Evolutionary conservation across 2,329 filamentous ascomycete species (phyloP), one percentile per base, ranked within the genome.

Genomic region (Fusarium luffae): DNA sequence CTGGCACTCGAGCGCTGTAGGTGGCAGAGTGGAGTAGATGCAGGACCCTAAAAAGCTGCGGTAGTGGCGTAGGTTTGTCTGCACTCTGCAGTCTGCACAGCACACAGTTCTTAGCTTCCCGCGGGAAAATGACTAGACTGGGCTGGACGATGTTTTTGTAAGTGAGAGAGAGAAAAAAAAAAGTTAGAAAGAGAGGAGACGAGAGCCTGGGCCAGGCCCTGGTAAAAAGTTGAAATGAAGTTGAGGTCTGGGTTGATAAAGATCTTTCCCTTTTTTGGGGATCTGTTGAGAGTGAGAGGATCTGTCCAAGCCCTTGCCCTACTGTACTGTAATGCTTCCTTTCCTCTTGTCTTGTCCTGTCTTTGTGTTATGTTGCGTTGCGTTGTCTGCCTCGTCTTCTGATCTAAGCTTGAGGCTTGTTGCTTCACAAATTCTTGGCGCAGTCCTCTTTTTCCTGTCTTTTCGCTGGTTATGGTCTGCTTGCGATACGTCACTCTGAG

Each of bases 401-500:
- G 34, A 57, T 56, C 56, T 56, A 46, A 43, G 48, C 61, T 23
- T 69, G 54, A 68, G 63, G 67, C 59, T 58, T 63, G 58, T 70
- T 54, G 27, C 52, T 70, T 65, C 19, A 44, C 51, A 61, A 64
- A 47, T 21, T 55, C 72, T 74, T 74, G 72, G 71, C 70, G 47
- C 55, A 52, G 30, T 59, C 34, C 40, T 43, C 46, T 66, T 58
- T 67, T 60, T 48, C 41, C 59, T 70, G 58, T 70, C n/a, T 51
- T 48, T 68, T 43, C 68, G 54, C 54, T 64, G 58, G 68, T 59
- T 59, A 70, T 48, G 63, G 60, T 60, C 55, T 69, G 34, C 34
- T 28, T 41, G 59, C 57, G 59, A 74, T 73, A 73, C 72, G 72
- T 74, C 72, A 74, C 72, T 52, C 46, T 25, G 60, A 48, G 41